Evolutionary conservation across 1,284 basidiomycete species (phyloP).

Genomic region (Sphagnurus paluster): DNA sequence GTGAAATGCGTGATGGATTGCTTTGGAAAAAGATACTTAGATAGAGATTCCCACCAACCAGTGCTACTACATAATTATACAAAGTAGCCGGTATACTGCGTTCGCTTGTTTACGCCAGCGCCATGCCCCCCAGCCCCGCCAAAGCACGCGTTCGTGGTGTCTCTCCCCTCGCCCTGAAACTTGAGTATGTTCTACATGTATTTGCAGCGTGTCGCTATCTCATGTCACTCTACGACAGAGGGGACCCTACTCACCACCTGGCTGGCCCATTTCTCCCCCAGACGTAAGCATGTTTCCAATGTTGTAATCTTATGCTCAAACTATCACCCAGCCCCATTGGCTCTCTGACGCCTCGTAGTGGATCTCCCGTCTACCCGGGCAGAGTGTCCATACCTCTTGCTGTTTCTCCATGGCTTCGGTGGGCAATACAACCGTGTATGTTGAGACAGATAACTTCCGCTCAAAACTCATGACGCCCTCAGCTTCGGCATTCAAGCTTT

Average conservation of each 20-base stretch:
- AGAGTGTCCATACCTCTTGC: constrained; percentile 15
- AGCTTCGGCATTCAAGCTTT: constrained; percentile 74
- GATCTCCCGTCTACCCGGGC: constrained; percentile 28
- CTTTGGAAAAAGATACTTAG: too few relatives aligned
- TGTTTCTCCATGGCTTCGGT: constrained; percentile 44
- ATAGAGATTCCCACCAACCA: too few relatives aligned
- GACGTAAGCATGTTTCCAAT: constrained; percentile 42
- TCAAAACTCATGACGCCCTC: background rate
- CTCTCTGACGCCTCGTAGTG: constrained; percentile 35
- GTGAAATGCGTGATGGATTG: too few relatives aligned
- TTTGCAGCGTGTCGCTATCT: constrained; percentile 1
- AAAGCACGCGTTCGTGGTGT: constrained; percentile 7
- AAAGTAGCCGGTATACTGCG: too few relatives aligned
- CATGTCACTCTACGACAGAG: constrained; percentile 30
- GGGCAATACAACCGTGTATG: constrained; percentile 78
- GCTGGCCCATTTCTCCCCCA: constrained; percentile 61
- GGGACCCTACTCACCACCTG: constrained; percentile 58
- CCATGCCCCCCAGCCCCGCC: constrained; percentile 10
- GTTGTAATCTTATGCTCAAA: constrained; percentile 17
- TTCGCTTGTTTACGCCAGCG: background rate
- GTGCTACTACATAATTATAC: too few relatives aligned
- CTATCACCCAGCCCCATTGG: constrained; percentile 39
- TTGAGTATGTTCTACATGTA: constrained; percentile 34
- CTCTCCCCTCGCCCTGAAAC: constrained; percentile 17
- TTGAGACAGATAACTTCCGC: constrained; percentile 18